phyloP scores from a whole-genome alignment of 805 yeast species.

The Ogataea minuta region DNA sequence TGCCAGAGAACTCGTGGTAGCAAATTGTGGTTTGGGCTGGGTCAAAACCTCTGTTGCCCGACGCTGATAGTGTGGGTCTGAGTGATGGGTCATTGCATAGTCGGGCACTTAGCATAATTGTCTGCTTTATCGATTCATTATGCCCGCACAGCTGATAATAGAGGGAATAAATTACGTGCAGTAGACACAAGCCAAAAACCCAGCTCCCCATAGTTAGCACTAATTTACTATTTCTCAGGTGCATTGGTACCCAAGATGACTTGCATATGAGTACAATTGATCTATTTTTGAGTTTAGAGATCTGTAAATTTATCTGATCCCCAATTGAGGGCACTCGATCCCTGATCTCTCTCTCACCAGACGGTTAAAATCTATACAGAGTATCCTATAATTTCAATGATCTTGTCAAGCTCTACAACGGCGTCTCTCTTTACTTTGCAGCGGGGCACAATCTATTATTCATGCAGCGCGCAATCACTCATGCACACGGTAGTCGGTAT shows the following conservation, averaged over 20 bases:
- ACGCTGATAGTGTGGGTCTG: neutral
- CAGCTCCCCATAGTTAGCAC: neutral
- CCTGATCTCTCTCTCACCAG: too few species aligned
- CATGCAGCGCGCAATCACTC: neutral
- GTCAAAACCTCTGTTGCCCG: slow-evolving; percentile 3
- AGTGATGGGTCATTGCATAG: neutral
- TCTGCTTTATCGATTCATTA: slow-evolving; percentile 3
- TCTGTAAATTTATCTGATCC: too few species aligned
- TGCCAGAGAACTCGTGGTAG: neutral
- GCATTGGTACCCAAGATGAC: neutral
- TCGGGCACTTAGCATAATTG: neutral
- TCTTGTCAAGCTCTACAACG: too few species aligned
- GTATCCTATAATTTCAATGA: too few species aligned
- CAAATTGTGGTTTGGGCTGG: slow-evolving; percentile 1
- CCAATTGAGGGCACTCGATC: too few species aligned
- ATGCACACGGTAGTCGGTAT: neutral
- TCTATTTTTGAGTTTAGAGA: too few species aligned
- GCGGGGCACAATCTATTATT: neutral
- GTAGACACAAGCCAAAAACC: slow-evolving; percentile 1
- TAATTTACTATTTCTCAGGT: neutral
- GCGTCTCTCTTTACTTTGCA: too few species aligned
- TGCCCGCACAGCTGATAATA: neutral
- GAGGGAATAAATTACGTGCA: slow-evolving; percentile 12
- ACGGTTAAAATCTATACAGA: too few species aligned
- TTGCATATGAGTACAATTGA: neutral